Evolutionary conservation across 192 early-diverging fungal species (phyloP), one percentile per base, ranked within the genome.

Genomic region (Backusella macrospora): DNA sequence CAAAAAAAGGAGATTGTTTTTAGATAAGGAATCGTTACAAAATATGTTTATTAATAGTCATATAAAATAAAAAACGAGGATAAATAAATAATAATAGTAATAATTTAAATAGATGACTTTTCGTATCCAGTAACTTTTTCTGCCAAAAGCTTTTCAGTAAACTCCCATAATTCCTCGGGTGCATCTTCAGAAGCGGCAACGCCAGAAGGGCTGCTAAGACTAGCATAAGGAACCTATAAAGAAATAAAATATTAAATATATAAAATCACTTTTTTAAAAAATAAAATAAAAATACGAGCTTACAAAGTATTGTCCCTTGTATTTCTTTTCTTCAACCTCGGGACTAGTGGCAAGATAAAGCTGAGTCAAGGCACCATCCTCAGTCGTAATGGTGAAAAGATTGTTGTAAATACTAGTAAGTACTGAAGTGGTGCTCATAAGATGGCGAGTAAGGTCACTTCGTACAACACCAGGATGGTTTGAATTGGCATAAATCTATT

Each of bases 311-410:
- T 78, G 18, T 12, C 82, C 81, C 48, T 66, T 71, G 16, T 79
- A 66, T 14, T 76, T 71, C 38, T 84, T 83, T 15, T 84, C 73
- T 72, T 86, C 78, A 63, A 86, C 80, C 64, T 88, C 79, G n/a
- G 85, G 85, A 40, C 82, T 84, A 5, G 84, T 80, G 14, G 87
- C 82, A 72, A 81, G 75, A 52, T 86, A 88, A 8, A 86, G 47
- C 45, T 80, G 80, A 4, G 81, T 84, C 40, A 85, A 46, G 0
- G 85, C 81, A n/a, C 87, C 87, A 64, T 83, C 73, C 8, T 81
- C 85, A 26, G 79, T 49, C 0, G 48, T 74, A 3, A 80, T 62
- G 0, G 77, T 76, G 66, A 81, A 70, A 38, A 70, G 26, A 0
- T 2, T 23, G 13, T 70, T 67, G 39, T 34, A 62, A n/a, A 77